A percentile compares a stretch with the other conserved stretches of the same genome.
These are phyloP conservation scores for Brassica rapa DNA, from an alignment of 345 rosid species.

Conservation along the genomic window DNA sequence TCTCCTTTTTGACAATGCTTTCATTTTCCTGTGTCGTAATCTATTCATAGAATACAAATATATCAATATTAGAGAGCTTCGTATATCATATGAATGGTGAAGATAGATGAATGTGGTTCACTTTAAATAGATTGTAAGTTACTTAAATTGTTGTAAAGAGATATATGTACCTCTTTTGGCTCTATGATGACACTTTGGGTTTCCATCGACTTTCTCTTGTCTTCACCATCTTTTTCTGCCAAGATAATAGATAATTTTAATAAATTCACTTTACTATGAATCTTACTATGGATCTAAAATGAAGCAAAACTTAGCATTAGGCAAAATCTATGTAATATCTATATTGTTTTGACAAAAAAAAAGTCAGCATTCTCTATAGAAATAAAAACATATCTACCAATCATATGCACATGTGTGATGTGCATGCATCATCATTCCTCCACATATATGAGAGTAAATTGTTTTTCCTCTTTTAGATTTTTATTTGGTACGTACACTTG, in stretches of 20 bases:
- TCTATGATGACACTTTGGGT: conserved; percentile 27
- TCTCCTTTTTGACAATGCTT: conserved; percentile 20
- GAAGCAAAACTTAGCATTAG: not conserved
- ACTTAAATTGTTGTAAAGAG: not conserved
- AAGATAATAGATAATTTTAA: not conserved
- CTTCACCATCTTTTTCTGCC: conserved; percentile 33
- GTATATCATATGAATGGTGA: not conserved
- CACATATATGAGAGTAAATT: not conserved
- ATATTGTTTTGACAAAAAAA: not conserved
- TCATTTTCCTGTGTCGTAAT: not conserved
- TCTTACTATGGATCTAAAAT: not conserved
- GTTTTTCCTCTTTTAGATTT: not conserved
- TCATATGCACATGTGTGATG: not conserved
- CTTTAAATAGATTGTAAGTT: not conserved
- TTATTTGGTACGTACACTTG: not conserved
- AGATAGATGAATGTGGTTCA: not conserved
- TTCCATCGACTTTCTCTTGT: conserved; percentile 24
- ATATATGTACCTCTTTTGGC: conserved; percentile 33
- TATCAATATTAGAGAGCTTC: not conserved
- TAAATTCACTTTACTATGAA: not conserved
- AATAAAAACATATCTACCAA: not conserved
- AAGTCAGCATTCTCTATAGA: not conserved
- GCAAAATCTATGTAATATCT: not conserved
- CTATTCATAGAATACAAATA: not conserved
- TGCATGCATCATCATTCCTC: conserved; percentile 6